Evolutionary conservation across 2,329 filamentous ascomycete genomes (phyloP), one percentile per base, ranked within the genome.

Genomic region (Epichloe elymi): DNA sequence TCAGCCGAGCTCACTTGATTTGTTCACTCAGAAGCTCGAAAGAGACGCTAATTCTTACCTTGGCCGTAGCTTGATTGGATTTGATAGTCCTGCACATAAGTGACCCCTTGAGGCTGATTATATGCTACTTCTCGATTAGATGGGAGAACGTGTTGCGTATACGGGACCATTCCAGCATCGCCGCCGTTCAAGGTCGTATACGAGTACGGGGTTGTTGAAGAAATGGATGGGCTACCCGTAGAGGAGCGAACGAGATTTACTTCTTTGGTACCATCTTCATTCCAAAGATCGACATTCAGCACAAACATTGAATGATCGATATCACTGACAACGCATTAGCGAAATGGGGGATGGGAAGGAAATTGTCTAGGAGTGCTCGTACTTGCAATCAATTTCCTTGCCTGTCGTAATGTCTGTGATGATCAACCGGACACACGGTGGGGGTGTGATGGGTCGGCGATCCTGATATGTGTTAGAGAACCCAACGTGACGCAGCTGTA

Each of bases 381-480:
- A 91, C 86, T 85, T 88, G 70, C 83, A 84, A 65, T 93, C 85
- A 42, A 95, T 78, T 64, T 95, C 88, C 61, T 88, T 83, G 20
- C 86, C 83, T 0, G 87, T 90, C 15, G 70, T 68, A 41, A 77
- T 72, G 65, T 96, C 88, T 54, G 77, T 81, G 48, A 97, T 84
- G 39, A 93, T 75, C 12, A 97, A 78, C 56, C 85, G 80, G 49
- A 97, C 85, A 67, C 91, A 96, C 3, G 93, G 91, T 20, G 93
- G 93, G 14, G 93, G 91, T 30, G 93, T 97, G 60, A 98, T 96
- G 26, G 93, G 93, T 56, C 93, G 80, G 57, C 93, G 86, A 67
- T 98, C 93, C 86, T 95, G 61, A 33, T 26, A 19, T 2, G 23
- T 6, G 35, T 57, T 23, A 53, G 50, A 36, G 17, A 19, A 38